phyloP scores from a whole-genome alignment of 2,329 filamentous ascomycete genomes.

The Coniochaeta sp. region DNA sequence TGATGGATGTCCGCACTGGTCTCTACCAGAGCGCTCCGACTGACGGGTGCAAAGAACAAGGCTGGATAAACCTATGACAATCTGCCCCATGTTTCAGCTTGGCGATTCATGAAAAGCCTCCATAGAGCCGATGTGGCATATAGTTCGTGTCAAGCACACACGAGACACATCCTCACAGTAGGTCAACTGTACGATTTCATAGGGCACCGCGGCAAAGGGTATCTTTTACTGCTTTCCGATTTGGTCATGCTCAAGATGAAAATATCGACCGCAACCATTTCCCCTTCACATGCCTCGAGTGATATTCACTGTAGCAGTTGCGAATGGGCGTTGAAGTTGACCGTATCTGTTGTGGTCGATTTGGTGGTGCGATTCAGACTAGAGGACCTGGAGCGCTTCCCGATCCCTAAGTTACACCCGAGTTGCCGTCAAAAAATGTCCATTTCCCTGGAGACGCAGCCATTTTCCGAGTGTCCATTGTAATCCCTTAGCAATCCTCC shows the following conservation, averaged over 20 bases:
- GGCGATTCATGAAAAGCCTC: neutral
- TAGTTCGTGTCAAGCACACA: neutral
- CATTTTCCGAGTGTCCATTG: conserved; percentile 15
- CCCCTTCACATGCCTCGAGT: neutral
- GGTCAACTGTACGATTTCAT: neutral
- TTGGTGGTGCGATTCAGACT: conserved; percentile 22
- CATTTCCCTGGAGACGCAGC: conserved; percentile 19
- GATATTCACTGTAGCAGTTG: neutral
- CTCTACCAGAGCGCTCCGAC: too few species aligned
- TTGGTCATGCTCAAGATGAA: neutral
- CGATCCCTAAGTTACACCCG: conserved; percentile 25
- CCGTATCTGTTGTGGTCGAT: conserved; percentile 9
- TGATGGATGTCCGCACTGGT: too few species aligned
- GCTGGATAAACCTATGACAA: too few species aligned
- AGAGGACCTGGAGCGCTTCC: conserved; percentile 25
- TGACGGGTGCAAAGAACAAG: too few species aligned
- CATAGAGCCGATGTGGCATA: neutral
- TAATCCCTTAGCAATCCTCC: conserved; percentile 18
- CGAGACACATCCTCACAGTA: neutral
- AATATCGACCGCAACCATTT: neutral
- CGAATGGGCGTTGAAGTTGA: neutral
- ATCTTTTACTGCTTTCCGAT: neutral
- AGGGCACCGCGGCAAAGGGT: neutral
- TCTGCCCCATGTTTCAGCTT: too few species aligned
- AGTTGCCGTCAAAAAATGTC: conserved; percentile 15